Evolutionary conservation across 2,329 filamentous ascomycete species (phyloP).

Genomic region (Nigrospora sphaerica): DNA sequence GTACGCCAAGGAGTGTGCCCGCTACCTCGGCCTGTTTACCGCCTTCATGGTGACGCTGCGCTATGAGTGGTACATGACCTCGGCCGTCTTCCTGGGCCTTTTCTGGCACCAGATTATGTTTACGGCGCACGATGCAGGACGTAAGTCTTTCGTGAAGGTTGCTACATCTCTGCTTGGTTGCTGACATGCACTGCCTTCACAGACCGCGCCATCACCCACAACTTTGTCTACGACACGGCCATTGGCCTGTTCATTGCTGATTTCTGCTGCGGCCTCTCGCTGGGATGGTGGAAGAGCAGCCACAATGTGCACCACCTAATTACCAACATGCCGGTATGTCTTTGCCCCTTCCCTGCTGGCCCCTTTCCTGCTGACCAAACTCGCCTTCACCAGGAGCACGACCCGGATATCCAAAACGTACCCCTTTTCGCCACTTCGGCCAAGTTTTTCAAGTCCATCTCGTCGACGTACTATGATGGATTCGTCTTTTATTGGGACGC

Average conservation of each 20-base stretch:
- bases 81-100: constrained; percentile 50
- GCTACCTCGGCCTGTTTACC: constrained; percentile 44
- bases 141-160: constrained; percentile 24
- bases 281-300: constrained; percentile 64
- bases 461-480: constrained; percentile 56
- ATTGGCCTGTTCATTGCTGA: constrained; percentile 58
- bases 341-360: not conserved
- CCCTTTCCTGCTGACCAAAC: constrained; percentile 7
- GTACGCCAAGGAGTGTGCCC: constrained; percentile 51
- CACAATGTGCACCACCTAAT: constrained; percentile 64
- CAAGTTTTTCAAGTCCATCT: constrained; percentile 56
- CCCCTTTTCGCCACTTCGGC: constrained; percentile 63
- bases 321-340: constrained; percentile 49
- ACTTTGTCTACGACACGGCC: constrained; percentile 49
- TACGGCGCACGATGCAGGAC: constrained; percentile 58
- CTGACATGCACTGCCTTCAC: not conserved
- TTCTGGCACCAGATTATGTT: constrained; percentile 69
- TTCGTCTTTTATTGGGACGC: constrained; percentile 57
- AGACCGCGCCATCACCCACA: constrained; percentile 46
- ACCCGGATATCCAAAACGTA: constrained; percentile 58
- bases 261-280: constrained; percentile 58
- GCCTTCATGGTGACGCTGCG: constrained; percentile 38
- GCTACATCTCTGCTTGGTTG: not conserved
- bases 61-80: constrained; percentile 48
- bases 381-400: constrained; percentile 33